Evolutionary conservation across 106 monocot genomes (phyloP).

Genomic region (Agapanthus africanus): DNA sequence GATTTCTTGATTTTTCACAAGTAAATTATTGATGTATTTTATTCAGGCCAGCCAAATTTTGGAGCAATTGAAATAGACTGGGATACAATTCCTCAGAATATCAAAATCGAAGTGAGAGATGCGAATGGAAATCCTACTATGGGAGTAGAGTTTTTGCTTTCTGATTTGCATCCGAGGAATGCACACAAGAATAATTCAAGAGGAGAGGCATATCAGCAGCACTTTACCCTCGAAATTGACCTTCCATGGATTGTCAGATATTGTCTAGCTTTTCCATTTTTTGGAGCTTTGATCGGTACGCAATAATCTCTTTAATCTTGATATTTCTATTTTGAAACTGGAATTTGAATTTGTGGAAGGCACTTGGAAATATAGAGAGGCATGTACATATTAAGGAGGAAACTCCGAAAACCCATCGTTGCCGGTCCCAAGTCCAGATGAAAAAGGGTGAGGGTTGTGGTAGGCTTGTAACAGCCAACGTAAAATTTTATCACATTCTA

Average conservation of each 20-base stretch:
- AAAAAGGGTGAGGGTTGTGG: too few species aligned
- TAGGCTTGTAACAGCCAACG: too few species aligned
- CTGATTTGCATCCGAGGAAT: constrained; percentile 38
- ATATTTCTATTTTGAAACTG: not conserved
- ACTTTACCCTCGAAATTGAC: constrained; percentile 56
- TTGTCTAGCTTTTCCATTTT: constrained; percentile 35
- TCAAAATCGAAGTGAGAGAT: constrained; percentile 61
- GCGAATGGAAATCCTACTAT: constrained; percentile 37
- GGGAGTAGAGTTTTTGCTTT: constrained; percentile 40
- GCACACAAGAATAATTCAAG: not conserved
- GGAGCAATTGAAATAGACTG: constrained; percentile 82
- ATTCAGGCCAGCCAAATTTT: constrained; percentile 80
- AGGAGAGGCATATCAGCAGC: constrained; percentile 13
- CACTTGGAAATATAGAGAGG: not conserved
- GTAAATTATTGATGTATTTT: not conserved
- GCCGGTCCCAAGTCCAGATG: too few species aligned
- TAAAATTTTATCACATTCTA: not conserved
- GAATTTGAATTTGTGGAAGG: not conserved
- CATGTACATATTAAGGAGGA: not conserved
- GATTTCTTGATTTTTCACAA: not conserved
- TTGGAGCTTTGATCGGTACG: constrained; percentile 34
- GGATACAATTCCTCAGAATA: constrained; percentile 40
- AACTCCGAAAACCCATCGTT: too few species aligned
- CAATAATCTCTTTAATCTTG: too few species aligned
- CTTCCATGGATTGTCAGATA: constrained; percentile 54